Conservation (phyloP, 2,329 filamentous ascomycete species). For the Aureobasidium sp. region DNA sequence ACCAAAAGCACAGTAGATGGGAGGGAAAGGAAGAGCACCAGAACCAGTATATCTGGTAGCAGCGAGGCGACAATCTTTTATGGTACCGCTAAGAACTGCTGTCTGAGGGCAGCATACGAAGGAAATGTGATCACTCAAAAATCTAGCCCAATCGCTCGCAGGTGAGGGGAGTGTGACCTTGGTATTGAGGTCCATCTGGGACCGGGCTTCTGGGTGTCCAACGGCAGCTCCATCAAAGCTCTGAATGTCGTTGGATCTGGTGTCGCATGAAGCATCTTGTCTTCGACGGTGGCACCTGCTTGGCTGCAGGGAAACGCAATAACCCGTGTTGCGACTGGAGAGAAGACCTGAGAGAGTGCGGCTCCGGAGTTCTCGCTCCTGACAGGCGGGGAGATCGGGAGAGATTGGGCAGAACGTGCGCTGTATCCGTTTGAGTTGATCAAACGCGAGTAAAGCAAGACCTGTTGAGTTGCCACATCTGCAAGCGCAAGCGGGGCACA, state of each 20-base stretch:
- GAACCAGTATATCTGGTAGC: not conserved
- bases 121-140: conserved; percentile 8
- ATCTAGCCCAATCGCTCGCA: conserved; percentile 6
- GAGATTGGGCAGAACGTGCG: conserved; percentile 3
- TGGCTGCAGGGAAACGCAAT: conserved; percentile 6
- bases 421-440: conserved; percentile 8
- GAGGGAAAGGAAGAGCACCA: not conserved
- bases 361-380: not conserved
- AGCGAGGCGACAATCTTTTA: conserved; percentile 4
- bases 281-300: not conserved
- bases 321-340: conserved; percentile 5
- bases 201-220: conserved; percentile 9
- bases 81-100: not conserved
- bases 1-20: not conserved
- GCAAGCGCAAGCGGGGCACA: conserved; percentile 8
- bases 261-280: conserved; percentile 10
- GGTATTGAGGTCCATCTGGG: not conserved
- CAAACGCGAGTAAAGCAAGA: conserved; percentile 7
- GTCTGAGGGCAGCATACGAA: not conserved
- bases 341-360: not conserved
- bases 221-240: not conserved
- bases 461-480: conserved; percentile 3
- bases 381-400: conserved; percentile 5
- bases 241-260: conserved; percentile 10
- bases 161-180: not conserved